phyloP scores from a whole-genome alignment of 768 basidiomycete genomes.

The Mycena floridula region DNA sequence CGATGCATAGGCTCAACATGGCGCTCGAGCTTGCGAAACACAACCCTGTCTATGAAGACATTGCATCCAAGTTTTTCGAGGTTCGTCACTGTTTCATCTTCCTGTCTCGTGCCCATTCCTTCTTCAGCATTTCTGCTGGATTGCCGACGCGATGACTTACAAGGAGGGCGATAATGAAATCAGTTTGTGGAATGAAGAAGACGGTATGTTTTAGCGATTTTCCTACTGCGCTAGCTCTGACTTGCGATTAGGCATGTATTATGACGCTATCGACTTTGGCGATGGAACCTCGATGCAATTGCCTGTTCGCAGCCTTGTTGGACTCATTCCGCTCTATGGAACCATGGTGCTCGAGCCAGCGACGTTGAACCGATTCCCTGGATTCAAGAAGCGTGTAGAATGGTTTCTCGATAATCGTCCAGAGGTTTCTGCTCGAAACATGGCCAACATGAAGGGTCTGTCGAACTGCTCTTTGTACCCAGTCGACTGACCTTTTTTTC shows the following conservation, averaged over 20 bases:
- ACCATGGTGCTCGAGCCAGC: conserved; percentile 91
- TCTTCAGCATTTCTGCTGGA: conserved; percentile 90
- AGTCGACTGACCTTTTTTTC: not conserved
- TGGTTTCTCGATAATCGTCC: conserved; percentile 96
- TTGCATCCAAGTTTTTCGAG: conserved; percentile 97
- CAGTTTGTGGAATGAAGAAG: conserved; percentile 92
- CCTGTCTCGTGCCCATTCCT: conserved; percentile 6
- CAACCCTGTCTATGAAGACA: conserved; percentile 96
- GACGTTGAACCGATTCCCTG: conserved; percentile 86
- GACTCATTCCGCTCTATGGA: conserved; percentile 95
- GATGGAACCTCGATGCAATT: conserved; percentile 80
- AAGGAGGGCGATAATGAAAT: conserved; percentile 68
- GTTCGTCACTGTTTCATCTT: conserved; percentile 24
- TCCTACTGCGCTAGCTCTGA: too few relatives aligned
- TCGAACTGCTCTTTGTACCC: not conserved
- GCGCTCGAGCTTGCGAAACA: conserved; percentile 97
- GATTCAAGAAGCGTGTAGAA: conserved; percentile 98
- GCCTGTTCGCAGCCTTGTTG: conserved; percentile 90
- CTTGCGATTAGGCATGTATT: too few relatives aligned
- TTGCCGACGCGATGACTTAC: conserved; percentile 98
- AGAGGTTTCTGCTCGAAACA: conserved; percentile 81
- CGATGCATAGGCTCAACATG: conserved; percentile 74
- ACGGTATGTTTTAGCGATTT: too few relatives aligned
- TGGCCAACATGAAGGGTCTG: conserved; percentile 91
- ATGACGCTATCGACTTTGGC: conserved; percentile 91